Evolutionary conservation across 1,139 yeast species (phyloP), one percentile per base, ranked within the genome.

Genomic region (Lodderomyces oxycetoniae): DNA sequence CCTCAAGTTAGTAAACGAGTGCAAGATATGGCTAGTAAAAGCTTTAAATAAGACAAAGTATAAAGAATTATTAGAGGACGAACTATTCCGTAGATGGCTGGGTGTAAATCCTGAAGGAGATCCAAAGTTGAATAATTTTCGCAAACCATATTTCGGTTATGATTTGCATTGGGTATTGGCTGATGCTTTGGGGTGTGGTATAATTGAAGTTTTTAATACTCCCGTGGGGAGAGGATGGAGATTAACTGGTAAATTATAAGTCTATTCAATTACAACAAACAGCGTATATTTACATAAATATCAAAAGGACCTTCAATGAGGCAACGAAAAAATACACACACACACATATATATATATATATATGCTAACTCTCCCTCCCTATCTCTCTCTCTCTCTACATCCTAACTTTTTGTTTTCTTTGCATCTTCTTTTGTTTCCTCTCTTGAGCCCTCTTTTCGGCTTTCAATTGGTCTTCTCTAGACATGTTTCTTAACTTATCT

Each of bases 191-290:
- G 93, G 93, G 0, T 67, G 75, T n/a, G 93, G 93, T 0, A 61
- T 72, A 28, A 54, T 77, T 2, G 91, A 82, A 47, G 79, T 78
- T 5, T 79, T 79, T 46, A 64, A 67, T 29, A 79, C 89, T 0
- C 85, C 87, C 0, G 80, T 76, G 2, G 89, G 89, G 0, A 57
- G 78, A 33, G 86, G 86, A 0, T 79, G 85, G 79, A 71, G 72
- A 49, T 55, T 78, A 31, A 78, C 85, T 2, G 74, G 74, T 0
- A 68, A 68, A 40, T 56, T 63, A 9, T 44, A 35, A 35, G 23
- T 25, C 14, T 16, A 14, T n/a, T n/a, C n/a, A n/a, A n/a, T n/a
- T n/a, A n/a, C n/a, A n/a, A n/a, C n/a, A n/a, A n/a, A n/a, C n/a
- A n/a, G n/a, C n/a, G n/a, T n/a, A n/a, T n/a, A n/a, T n/a, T n/a